Percentiles rank a stretch among this genome's conserved stretches.
phyloP scores from a whole-genome alignment of 2,329 filamentous ascomycete genomes.

The Trichoderma oligosporum region DNA sequence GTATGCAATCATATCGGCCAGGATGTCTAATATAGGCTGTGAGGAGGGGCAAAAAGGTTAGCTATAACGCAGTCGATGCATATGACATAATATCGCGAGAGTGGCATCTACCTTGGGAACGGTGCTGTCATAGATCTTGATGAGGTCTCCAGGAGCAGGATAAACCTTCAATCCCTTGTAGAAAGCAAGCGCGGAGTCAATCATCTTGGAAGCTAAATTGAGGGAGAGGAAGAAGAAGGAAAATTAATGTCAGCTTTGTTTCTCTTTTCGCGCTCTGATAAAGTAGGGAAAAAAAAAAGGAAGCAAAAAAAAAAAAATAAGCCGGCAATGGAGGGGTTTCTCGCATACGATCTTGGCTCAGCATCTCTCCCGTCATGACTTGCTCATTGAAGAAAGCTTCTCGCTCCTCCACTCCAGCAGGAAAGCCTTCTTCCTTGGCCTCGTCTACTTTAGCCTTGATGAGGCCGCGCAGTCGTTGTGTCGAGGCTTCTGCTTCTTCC shows the following conservation, averaged over 20 bases:
- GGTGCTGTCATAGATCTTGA: conserved; percentile 97
- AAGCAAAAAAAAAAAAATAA: neutral
- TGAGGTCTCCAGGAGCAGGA: conserved; percentile 86
- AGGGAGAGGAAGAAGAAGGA: no score
- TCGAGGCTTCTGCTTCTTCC: conserved; percentile 64
- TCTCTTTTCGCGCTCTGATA: neutral
- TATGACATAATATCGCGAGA: neutral
- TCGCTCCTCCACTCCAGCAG: conserved; percentile 82
- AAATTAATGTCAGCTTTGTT: neutral
- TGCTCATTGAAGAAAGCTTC: conserved; percentile 97
- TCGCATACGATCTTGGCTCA: conserved; percentile 73
- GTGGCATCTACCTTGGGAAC: conserved; percentile 72
- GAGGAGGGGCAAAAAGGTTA: neutral
- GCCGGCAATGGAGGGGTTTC: conserved; percentile 21
- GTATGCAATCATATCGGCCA: conserved; percentile 96
- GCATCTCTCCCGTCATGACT: conserved; percentile 80
- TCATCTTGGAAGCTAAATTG: conserved; percentile 56
- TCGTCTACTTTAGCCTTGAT: conserved; percentile 74
- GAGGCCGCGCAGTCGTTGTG: conserved; percentile 63
- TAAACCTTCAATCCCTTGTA: conserved; percentile 99
- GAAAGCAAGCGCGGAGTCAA: conserved; percentile 90
- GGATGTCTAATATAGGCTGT: conserved; percentile 85
- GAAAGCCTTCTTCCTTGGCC: conserved; percentile 89
- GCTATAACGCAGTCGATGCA: neutral
- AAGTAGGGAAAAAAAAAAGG: neutral